Evolutionary conservation across 306 rosid genomes (phyloP).

Genomic region (Ormosia semicastrata): DNA sequence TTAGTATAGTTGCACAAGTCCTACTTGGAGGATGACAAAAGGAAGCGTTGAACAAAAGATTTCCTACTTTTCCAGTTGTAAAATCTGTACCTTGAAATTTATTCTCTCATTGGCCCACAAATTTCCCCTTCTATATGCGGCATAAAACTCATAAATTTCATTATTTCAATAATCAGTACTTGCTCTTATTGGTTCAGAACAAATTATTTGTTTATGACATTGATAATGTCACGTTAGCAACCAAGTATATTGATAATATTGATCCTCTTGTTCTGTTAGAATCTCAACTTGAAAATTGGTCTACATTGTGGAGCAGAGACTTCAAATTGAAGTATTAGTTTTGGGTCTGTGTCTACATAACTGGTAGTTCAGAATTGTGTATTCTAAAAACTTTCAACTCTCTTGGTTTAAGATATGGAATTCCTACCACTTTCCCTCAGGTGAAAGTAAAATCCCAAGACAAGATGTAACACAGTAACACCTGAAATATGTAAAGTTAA

Average conservation of each 20-base stretch:
- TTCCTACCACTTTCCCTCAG: neutral
- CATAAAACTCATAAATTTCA: neutral
- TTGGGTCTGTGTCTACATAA: neutral
- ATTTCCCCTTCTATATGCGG: neutral
- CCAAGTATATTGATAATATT: neutral
- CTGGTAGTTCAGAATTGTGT: neutral
- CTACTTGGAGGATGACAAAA: neutral
- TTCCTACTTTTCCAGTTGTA: neutral
- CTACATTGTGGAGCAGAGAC: neutral
- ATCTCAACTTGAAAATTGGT: constrained; percentile 13
- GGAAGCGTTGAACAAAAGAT: neutral
- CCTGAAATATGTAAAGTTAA: neutral
- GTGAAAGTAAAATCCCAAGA: neutral
- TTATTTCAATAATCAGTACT: neutral
- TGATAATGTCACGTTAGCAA: neutral
- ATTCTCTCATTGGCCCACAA: neutral
- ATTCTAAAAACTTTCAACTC: neutral
- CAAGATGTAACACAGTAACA: neutral
- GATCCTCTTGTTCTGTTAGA: constrained; percentile 1
- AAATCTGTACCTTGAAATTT: neutral
- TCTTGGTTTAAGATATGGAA: neutral
- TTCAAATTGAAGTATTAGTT: neutral
- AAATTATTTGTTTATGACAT: neutral
- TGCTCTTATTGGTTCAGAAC: neutral
- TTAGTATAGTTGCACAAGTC: neutral